A percentile compares a stretch with the other conserved stretches of the same genome.
These are phyloP conservation scores for Scedosporium aurantiacum DNA, from an alignment of 2,329 filamentous ascomycete genomes.

Conservation along the genomic window DNA sequence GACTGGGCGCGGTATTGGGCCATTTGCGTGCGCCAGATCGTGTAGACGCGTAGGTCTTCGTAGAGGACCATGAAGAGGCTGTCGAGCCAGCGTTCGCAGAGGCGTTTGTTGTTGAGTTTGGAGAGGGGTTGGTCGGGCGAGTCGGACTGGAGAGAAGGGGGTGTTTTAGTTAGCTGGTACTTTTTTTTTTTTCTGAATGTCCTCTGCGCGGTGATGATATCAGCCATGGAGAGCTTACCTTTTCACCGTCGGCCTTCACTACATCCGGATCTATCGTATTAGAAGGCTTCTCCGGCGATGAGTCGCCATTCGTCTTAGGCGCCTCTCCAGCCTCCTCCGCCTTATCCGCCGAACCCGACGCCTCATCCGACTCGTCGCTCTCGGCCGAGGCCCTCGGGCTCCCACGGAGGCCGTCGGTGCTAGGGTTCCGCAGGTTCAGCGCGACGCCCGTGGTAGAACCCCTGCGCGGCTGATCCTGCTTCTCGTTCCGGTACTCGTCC, in stretches of 20 bases:
- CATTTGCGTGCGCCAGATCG: conserved; percentile 98
- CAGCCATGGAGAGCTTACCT: conserved; percentile 35
- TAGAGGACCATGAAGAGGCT: conserved; percentile 99
- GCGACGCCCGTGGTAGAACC: conserved; percentile 21
- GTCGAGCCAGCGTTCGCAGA: conserved; percentile 96
- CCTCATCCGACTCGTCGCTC: conserved; percentile 27
- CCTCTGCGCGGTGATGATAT: background rate
- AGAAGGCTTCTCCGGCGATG: conserved; percentile 61
- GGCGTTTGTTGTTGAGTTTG: conserved; percentile 89
- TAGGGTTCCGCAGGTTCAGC: conserved; percentile 67
- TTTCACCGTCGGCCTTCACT: conserved; percentile 64
- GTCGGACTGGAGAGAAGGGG: conserved; percentile 35
- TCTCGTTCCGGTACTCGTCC: conserved; percentile 90
- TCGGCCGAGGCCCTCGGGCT: conserved; percentile 51
- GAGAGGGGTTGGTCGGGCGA: conserved; percentile 65
- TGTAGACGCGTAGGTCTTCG: conserved; percentile 95
- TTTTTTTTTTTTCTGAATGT: background rate
- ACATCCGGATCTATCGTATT: conserved; percentile 69
- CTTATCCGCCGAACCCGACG: conserved; percentile 19
- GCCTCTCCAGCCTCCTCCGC: conserved; percentile 15
- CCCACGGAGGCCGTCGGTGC: conserved; percentile 66
- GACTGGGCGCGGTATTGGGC: conserved; percentile 88
- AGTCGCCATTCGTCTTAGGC: conserved; percentile 27
- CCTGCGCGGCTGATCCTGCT: conserved; percentile 43
- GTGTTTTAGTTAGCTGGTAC: background rate